Percentiles rank a stretch among this genome's conserved stretches.
These are phyloP conservation scores for Penicillium psychrosexuale DNA, from an alignment of 2,329 filamentous ascomycete genomes.

Conservation along the genomic window DNA sequence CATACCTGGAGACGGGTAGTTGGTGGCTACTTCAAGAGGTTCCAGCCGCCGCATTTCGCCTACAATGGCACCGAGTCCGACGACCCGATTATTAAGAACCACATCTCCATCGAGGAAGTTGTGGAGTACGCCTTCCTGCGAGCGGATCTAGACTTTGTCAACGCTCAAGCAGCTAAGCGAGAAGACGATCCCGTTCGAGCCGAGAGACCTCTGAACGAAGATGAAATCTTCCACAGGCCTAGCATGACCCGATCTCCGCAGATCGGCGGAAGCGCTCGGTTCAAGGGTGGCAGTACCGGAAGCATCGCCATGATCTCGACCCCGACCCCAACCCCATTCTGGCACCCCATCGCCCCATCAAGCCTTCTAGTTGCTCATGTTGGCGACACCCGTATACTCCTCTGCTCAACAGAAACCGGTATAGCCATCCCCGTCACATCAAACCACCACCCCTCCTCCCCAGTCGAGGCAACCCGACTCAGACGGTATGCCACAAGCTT, in stretches of 20 bases:
- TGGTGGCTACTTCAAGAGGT: slow-evolving; percentile 91
- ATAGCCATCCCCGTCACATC: slow-evolving; percentile 76
- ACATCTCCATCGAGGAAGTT: slow-evolving; percentile 51
- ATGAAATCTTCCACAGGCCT: slow-evolving; percentile 73
- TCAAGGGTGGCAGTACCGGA: slow-evolving; percentile 91
- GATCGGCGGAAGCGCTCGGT: slow-evolving; percentile 73
- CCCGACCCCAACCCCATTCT: slow-evolving; percentile 86
- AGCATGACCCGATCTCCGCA: slow-evolving; percentile 43
- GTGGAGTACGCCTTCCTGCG: slow-evolving; percentile 90
- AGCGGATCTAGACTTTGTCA: slow-evolving; percentile 90
- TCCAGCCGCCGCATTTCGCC: slow-evolving; percentile 75
- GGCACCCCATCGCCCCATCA: slow-evolving; percentile 83
- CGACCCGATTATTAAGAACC: slow-evolving; percentile 30
- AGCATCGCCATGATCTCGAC: slow-evolving; percentile 89
- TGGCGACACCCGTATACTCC: slow-evolving; percentile 84
- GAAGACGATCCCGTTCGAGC: slow-evolving; percentile 66
- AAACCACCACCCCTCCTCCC: slow-evolving; percentile 88
- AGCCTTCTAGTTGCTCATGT: slow-evolving; percentile 86
- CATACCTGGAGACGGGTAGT: slow-evolving; percentile 77
- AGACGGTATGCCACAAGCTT: slow-evolving; percentile 83
- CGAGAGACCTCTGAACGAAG: slow-evolving; percentile 76
- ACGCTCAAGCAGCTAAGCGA: slow-evolving; percentile 80
- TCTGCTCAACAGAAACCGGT: slow-evolving; percentile 83
- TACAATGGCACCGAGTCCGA: slow-evolving; percentile 33
- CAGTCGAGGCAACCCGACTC: slow-evolving; percentile 75